Conservation (phyloP, 805 yeast genomes). For the Yarrowia divulgata region DNA sequence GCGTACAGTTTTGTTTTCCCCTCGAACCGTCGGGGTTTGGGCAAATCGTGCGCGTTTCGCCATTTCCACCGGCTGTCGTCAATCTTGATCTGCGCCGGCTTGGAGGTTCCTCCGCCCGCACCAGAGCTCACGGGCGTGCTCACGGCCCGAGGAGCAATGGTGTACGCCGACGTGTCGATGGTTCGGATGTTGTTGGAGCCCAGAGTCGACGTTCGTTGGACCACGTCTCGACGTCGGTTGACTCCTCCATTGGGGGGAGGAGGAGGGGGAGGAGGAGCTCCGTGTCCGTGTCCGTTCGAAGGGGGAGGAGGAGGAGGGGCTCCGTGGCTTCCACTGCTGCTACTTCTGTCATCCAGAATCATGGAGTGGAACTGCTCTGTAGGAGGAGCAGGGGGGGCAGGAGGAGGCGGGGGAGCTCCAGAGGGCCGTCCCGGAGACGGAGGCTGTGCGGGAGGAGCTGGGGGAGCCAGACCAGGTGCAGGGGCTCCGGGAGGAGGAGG, state of each 20-base stretch:
- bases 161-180: conserved; percentile 70
- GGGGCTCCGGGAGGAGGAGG: conserved; percentile 42
- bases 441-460: conserved; percentile 48
- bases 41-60: conserved; percentile 70
- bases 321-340: conserved; percentile 19
- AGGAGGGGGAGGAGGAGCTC: conserved; percentile 41
- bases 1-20: conserved; percentile 83
- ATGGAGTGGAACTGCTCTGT: conserved; percentile 13
- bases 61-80: conserved; percentile 80
- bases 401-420: conserved; percentile 46
- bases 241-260: conserved; percentile 22
- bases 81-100: conserved; percentile 54
- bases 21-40: conserved; percentile 84
- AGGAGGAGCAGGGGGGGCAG: conserved; percentile 49
- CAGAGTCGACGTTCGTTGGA: conserved; percentile 28
- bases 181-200: conserved; percentile 58
- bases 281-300: conserved; percentile 47
- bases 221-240: conserved; percentile 28
- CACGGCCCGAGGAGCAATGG: conserved; percentile 56
- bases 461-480: conserved; percentile 41
- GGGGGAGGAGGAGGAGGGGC: conserved; percentile 46
- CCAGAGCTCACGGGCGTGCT: conserved; percentile 44
- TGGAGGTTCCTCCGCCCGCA: conserved; percentile 16
- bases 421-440: conserved; percentile 42
- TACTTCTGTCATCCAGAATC: conserved; percentile 16